Base-by-base conservation (phyloP, 2,329 filamentous ascomycete genomes). In the Colletotrichum destructivum region DNA sequence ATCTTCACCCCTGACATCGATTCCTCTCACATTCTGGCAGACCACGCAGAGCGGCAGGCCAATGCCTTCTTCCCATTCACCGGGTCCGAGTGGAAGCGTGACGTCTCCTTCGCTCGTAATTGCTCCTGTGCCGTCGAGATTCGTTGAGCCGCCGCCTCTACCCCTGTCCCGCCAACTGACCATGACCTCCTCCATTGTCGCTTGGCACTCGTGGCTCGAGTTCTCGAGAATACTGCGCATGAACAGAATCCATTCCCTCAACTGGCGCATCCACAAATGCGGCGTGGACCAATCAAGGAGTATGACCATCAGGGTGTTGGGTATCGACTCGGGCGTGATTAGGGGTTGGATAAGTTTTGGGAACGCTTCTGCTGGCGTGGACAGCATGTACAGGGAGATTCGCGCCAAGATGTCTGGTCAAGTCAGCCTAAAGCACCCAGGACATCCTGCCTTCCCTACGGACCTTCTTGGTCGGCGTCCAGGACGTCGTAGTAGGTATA, bases 401-500 rank as follows among this genome's bases (percentile, higher is more conserved):
- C 96, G 93, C 66, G 95, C 95, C 76, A 98, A 89, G 35, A 93
- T 96, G 84, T 98, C 95, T 96, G 73, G 38, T 35, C n/a, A 40
- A 38, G 59, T 51, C 49, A 63, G 31, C 55, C 59, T 23, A 31
- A 51, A 38, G 15, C 38, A n/a, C 18, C 21, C 18, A 12, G 12
- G 9, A 23, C 26, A n/a, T 26, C 40, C 16, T 47, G 52, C 38
- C 54, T 16, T 60, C 18, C 21, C 38, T 38, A 78, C 82, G 71
- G 82, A 95, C 94, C 94, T 87, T 98, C 96, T 81, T 97, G 95
- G 80, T 98, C 95, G 68, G 94, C 93, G 82, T 98, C 95, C 47
- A 98, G 87, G 47, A 98, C 94, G 82, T 98, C 94, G 81, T 97
- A 94, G 83, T 98, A 98, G 65, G 95, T 98, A 81, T 98, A 98